Conservation (phyloP, 768 basidiomycete species). For the Porpolomopsis calyptriformis region DNA sequence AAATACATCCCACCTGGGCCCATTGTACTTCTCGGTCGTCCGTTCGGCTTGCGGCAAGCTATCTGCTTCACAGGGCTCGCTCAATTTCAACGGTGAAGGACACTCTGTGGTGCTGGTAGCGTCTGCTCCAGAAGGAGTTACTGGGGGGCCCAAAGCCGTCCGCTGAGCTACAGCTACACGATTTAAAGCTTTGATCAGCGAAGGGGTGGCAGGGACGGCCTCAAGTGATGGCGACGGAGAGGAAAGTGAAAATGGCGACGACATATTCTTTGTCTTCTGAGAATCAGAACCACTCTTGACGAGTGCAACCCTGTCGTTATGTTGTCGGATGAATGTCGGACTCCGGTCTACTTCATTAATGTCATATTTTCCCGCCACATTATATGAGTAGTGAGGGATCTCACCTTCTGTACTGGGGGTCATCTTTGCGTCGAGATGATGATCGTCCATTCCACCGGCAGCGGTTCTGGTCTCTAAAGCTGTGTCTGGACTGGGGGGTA, state of each 20-base stretch:
- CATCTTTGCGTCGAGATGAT: too few species aligned
- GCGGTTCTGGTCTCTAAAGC: too few species aligned
- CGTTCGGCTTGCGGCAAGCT: background rate
- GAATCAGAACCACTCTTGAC: too few species aligned
- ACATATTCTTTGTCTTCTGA: background rate
- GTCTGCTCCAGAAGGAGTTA: too few species aligned
- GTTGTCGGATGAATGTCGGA: background rate
- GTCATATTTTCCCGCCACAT: too few species aligned
- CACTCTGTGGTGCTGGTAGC: too few species aligned
- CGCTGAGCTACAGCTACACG: slow-evolving; percentile 46
- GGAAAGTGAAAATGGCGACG: slow-evolving; percentile 12
- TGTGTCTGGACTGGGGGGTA: too few species aligned
- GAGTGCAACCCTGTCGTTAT: too few species aligned
- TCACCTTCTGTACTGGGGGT: too few species aligned
- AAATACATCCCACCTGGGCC: slow-evolving; percentile 32
- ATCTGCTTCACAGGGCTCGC: too few species aligned
- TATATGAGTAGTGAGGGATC: slow-evolving; percentile 33
- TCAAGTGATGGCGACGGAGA: slow-evolving; percentile 28
- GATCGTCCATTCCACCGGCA: too few species aligned
- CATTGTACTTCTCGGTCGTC: slow-evolving; percentile 12
- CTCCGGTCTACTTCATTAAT: background rate
- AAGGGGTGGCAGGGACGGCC: slow-evolving; percentile 43
- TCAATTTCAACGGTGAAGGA: too few species aligned
- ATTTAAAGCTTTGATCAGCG: slow-evolving; percentile 52
- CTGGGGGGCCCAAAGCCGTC: slow-evolving; percentile 28